Base-by-base conservation (phyloP, 441 rosid genomes). In the Erodium moschatum region DNA sequence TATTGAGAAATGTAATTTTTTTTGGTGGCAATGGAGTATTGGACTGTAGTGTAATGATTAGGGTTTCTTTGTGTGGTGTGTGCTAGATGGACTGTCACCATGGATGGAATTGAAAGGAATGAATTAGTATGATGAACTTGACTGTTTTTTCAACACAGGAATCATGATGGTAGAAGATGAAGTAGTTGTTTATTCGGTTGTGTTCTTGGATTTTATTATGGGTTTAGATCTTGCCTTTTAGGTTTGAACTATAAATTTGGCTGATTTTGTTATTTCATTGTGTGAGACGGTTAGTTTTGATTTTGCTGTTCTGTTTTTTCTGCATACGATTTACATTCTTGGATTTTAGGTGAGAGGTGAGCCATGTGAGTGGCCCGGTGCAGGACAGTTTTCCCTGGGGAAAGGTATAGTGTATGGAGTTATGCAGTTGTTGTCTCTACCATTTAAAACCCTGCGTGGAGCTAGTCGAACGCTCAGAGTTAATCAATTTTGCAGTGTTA, bases 381-480 rank as follows among this genome's bases (percentile, higher is more conserved):
- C 78, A 69, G 84, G 92, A 77, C 93, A 89, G 68, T 81, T 94
- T 77, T 85, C 87, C 85, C 74, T 91, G 16, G 83, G 97, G 66
- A 91, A 89, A 79, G 92, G 94, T 75, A 78, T 94, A 44, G 52
- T 90, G 71, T 89, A 88, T 85, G 96, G 96, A 68, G 77, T 94
- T 10, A 81, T 89, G 85, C 85, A 82, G 69, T 70, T 91, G 58
- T 48, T 91, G 70, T 89, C 96, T 13, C 80, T 80, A 68, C 97
- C 98, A 38, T 77, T 89, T 68, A 91, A 91, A 78, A 91, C 97
- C 21, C 79, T 94, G 85, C 90, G 89, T 62, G 89, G 91, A 71
- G 97, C 99, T 8, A 78, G 97, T 77, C 84, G 94, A 70, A 83
- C 97, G 1, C 95, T 94, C 64, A 88, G 83, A 73, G 86, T 91